These are phyloP conservation scores for Davidsoniella eucalypti DNA, from an alignment of 2,329 filamentous ascomycete genomes.

Conservation along the genomic window DNA sequence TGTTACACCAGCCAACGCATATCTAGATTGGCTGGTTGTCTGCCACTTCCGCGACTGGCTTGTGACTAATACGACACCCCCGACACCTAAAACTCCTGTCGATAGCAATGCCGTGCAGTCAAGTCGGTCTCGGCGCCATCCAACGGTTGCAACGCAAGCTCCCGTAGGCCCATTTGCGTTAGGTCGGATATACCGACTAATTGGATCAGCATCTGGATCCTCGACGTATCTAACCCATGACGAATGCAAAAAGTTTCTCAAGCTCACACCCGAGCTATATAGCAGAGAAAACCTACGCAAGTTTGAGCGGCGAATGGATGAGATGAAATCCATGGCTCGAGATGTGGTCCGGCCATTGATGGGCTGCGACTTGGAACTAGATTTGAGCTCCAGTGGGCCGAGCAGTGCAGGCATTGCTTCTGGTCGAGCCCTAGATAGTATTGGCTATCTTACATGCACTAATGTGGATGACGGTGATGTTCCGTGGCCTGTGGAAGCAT, in stretches of 20 bases:
- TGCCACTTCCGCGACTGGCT: constrained; percentile 86
- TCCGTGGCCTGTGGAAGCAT: constrained; percentile 28
- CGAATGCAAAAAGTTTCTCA: constrained; percentile 80
- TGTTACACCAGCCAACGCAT: constrained; percentile 61
- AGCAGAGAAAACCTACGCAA: constrained; percentile 68
- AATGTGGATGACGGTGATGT: constrained; percentile 31
- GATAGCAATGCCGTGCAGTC: not conserved
- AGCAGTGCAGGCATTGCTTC: constrained; percentile 17
- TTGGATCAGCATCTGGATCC: constrained; percentile 44
- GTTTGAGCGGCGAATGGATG: constrained; percentile 76
- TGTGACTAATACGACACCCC: constrained; percentile 71
- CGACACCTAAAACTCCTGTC: constrained; percentile 22
- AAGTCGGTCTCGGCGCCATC: constrained; percentile 3
- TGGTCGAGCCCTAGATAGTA: constrained; percentile 25
- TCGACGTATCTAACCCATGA: constrained; percentile 62
- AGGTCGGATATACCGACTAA: constrained; percentile 60
- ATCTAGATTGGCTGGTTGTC: constrained; percentile 79
- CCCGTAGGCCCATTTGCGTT: constrained; percentile 32
- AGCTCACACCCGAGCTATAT: constrained; percentile 67
- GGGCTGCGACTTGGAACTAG: constrained; percentile 69
- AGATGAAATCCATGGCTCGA: constrained; percentile 69
- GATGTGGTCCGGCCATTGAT: constrained; percentile 75
- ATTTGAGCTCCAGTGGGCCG: constrained; percentile 35
- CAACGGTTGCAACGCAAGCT: constrained; percentile 13
- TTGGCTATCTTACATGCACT: constrained; percentile 36